phyloP scores from a whole-genome alignment of 1,284 basidiomycete species.

The Austroboletus niveus region DNA sequence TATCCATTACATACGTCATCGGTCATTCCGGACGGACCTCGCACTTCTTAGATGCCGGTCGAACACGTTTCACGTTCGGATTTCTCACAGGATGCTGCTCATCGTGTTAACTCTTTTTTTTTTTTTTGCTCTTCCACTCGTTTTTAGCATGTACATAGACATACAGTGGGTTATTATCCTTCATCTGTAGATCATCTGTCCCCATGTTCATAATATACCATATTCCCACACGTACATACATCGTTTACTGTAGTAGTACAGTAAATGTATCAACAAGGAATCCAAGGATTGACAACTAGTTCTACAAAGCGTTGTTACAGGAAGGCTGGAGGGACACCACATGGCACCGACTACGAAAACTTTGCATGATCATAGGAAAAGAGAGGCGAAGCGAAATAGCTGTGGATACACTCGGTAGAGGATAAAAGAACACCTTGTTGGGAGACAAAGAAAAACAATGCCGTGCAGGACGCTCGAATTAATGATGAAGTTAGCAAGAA shows the following conservation, averaged over 20 bases:
- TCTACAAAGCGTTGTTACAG: not conserved
- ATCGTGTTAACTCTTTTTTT: not conserved
- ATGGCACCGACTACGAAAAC: conserved; percentile 5
- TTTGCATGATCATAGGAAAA: conserved; percentile 12
- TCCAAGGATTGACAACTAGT: not conserved
- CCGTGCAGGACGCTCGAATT: conserved; percentile 1
- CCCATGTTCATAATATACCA: conserved; percentile 7
- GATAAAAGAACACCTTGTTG: conserved; percentile 4
- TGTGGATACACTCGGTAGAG: conserved; percentile 28
- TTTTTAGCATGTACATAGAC: conserved; percentile 1
- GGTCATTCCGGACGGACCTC: conserved; percentile 12
- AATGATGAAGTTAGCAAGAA: not conserved
- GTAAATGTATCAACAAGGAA: not conserved
- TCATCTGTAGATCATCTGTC: conserved; percentile 22
- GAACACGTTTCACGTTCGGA: not conserved
- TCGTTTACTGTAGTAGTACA: conserved; percentile 8
- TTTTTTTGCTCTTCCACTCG: conserved; percentile 1
- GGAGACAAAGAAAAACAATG: conserved; percentile 9
- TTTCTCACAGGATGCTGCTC: not conserved
- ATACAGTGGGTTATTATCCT: conserved; percentile 11
- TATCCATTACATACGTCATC: conserved; percentile 12
- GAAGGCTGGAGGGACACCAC: not conserved
- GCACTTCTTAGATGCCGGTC: conserved; percentile 15
- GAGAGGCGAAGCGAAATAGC: conserved; percentile 6
- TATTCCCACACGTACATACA: conserved; percentile 8